Evolutionary conservation across 768 basidiomycete genomes (phyloP).

Genomic region (Leccinellum rugosiceps): DNA sequence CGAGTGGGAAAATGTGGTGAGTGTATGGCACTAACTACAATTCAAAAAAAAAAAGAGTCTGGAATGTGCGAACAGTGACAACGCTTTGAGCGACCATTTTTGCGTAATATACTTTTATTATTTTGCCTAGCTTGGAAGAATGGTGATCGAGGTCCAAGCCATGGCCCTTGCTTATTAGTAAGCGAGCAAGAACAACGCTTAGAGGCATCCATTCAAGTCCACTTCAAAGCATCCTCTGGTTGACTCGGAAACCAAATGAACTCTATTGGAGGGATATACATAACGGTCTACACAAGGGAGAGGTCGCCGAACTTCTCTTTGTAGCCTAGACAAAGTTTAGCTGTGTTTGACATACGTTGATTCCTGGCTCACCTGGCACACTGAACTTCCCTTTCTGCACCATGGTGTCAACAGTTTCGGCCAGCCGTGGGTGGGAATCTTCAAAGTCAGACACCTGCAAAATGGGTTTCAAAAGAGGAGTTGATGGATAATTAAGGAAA

Average conservation of each 20-base stretch:
- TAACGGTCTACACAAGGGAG: slow-evolving; percentile 70
- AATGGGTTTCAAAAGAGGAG: background rate
- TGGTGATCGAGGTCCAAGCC: background rate
- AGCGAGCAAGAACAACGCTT: slow-evolving; percentile 2
- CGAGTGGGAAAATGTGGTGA: too few species aligned
- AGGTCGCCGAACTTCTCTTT: slow-evolving; percentile 97
- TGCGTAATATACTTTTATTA: background rate
- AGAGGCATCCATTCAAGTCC: background rate
- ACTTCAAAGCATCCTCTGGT: background rate
- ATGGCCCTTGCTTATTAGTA: slow-evolving; percentile 23
- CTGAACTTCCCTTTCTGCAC: slow-evolving; percentile 98
- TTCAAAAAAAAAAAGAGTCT: background rate
- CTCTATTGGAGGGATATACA: slow-evolving; percentile 26
- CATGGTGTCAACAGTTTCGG: slow-evolving; percentile 91
- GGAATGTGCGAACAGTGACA: background rate
- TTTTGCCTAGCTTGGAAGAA: too few species aligned
- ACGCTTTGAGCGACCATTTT: background rate
- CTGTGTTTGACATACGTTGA: background rate
- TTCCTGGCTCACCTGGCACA: slow-evolving; percentile 69
- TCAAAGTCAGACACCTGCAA: slow-evolving; percentile 82
- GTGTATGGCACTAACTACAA: background rate
- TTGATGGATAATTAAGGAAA: slow-evolving; percentile 8
- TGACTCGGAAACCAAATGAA: background rate
- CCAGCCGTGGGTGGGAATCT: slow-evolving; percentile 88
- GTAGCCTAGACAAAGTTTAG: slow-evolving; percentile 52